Conservation (phyloP, 768 basidiomycete species). For the Lactifluus pinguis region DNA sequence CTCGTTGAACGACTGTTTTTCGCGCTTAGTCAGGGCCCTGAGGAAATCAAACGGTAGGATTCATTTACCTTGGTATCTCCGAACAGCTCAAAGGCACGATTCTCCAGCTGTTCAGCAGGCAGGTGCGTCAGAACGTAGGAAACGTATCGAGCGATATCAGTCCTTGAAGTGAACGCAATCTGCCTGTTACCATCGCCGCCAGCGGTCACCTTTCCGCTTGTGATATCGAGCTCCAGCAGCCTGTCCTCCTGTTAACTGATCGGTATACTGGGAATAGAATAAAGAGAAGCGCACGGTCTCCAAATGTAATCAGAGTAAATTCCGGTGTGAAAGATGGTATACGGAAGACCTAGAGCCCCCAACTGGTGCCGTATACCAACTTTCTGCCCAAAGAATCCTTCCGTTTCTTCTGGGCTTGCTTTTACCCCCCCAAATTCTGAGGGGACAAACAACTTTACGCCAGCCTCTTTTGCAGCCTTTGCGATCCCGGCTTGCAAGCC, state of each 20-base stretch:
- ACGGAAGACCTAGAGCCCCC: slow-evolving; percentile 10
- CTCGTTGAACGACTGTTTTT: slow-evolving; percentile 15
- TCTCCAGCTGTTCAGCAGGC: no score
- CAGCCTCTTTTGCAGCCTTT: slow-evolving; percentile 21
- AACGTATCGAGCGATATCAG: no score
- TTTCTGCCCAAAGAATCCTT: slow-evolving; percentile 7
- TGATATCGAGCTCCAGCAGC: slow-evolving; percentile 7
- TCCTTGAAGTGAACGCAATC: neutral
- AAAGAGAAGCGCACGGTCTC: neutral
- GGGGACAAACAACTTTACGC: slow-evolving; percentile 27
- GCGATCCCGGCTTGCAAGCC: slow-evolving; percentile 18
- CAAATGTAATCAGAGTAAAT: slow-evolving; percentile 10
- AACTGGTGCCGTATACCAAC: neutral
- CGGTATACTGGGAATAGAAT: neutral
- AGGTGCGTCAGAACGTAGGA: no score
- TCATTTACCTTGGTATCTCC: no score
- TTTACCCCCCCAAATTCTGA: slow-evolving; percentile 24
- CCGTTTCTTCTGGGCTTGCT: neutral
- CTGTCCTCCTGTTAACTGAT: neutral
- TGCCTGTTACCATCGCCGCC: slow-evolving; percentile 14
- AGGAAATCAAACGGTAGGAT: no score
- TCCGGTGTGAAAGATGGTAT: slow-evolving; percentile 18
- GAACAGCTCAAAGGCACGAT: no score
- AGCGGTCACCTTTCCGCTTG: slow-evolving; percentile 14
- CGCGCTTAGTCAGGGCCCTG: neutral